A percentile compares a stretch with the other conserved stretches of the same genome.
Conservation (phyloP, 2,329 filamentous ascomycete genomes). For the Sclerotiophoma versabilis region DNA sequence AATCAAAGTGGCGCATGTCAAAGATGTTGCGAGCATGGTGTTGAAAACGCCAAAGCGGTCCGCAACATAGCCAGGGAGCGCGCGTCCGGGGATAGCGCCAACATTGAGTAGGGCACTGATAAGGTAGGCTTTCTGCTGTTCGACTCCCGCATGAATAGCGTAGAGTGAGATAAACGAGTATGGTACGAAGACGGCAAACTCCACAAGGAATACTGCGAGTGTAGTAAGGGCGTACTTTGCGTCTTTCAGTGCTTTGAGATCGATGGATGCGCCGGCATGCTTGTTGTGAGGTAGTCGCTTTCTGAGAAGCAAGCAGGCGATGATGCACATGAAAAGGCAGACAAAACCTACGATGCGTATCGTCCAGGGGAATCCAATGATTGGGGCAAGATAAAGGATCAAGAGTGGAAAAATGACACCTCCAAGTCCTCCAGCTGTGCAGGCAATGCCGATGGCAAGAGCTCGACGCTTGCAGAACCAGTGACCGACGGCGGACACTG, state of each 20-base stretch:
- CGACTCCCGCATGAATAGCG: conserved; percentile 49
- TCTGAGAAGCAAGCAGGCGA: conserved; percentile 51
- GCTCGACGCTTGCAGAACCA: conserved; percentile 53
- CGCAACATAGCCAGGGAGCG: conserved; percentile 60
- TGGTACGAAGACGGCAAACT: conserved; percentile 68
- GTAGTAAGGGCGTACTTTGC: conserved; percentile 27
- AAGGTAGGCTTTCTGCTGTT: conserved; percentile 21
- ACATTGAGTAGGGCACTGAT: conserved; percentile 61
- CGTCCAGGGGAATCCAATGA: conserved; percentile 67
- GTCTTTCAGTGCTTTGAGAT: conserved; percentile 44
- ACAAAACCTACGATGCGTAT: conserved; percentile 70
- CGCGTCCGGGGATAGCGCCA: conserved; percentile 57
- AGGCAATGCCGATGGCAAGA: conserved; percentile 51
- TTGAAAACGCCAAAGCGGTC: conserved; percentile 64
- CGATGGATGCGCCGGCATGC: conserved; percentile 41
- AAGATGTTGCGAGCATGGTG: conserved; percentile 58
- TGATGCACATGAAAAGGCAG: conserved; percentile 47
- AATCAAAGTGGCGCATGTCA: conserved; percentile 51
- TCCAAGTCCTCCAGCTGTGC: conserved; percentile 48
- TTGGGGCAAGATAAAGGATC: conserved; percentile 61
- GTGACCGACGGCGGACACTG: conserved; percentile 48
- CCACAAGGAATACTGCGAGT: conserved; percentile 53
- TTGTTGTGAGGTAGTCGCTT: conserved; percentile 55
- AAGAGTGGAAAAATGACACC: conserved; percentile 62
- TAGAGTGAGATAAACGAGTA: conserved; percentile 60